Evolutionary conservation across 176 grass and related monocot species (phyloP).

Genomic region (Juncus effusus): DNA sequence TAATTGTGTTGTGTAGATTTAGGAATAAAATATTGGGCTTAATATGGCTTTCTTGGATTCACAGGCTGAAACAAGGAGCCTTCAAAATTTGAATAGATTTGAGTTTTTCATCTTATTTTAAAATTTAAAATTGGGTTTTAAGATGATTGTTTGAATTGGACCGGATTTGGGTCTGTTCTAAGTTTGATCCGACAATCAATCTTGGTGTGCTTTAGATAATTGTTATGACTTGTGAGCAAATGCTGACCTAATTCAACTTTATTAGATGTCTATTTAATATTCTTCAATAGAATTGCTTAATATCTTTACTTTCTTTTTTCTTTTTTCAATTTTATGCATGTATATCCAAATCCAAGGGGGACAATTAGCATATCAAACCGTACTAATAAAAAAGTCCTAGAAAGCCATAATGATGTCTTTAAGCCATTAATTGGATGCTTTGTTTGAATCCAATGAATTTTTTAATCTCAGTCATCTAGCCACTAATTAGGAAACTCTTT

Average conservation of each 20-base stretch:
- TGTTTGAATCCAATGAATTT: slow-evolving; percentile 25
- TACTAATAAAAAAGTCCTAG: slow-evolving; percentile 7
- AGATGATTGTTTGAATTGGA: no score
- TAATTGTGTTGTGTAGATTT: no score
- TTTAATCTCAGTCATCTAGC: not conserved
- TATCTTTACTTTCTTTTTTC: not conserved
- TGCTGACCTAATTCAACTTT: slow-evolving; percentile 17
- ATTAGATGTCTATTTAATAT: not conserved
- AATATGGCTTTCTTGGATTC: no score
- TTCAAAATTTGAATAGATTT: not conserved
- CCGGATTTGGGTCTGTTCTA: no score
- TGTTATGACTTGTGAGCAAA: not conserved
- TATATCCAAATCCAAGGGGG: slow-evolving; percentile 11
- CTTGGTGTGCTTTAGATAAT: not conserved
- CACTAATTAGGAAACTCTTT: not conserved
- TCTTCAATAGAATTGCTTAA: slow-evolving; percentile 6
- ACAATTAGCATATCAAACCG: slow-evolving; percentile 19
- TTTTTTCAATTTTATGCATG: not conserved
- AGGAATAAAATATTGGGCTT: no score
- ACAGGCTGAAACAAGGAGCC: not conserved
- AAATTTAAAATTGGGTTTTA: no score
- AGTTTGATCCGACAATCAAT: not conserved
- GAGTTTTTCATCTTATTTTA: no score
- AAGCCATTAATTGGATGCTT: slow-evolving; percentile 26
- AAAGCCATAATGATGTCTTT: slow-evolving; percentile 13